Evolutionary conservation across 495 filamentous ascomycete genomes (phyloP), one percentile per base, ranked within the genome.

Genomic region (Aspergillus asperescens): DNA sequence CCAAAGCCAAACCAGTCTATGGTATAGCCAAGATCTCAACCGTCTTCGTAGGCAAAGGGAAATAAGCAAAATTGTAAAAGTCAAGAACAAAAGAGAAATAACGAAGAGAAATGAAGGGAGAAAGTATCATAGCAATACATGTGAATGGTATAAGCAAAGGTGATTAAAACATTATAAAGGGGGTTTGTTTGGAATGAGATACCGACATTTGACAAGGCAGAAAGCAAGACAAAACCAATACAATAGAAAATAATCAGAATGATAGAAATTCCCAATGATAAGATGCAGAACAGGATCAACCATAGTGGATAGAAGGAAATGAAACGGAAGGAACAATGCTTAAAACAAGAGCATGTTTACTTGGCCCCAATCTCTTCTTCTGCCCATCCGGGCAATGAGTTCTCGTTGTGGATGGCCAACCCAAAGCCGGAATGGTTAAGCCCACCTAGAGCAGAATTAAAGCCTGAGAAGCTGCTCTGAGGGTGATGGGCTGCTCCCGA

Each of bases 341-440:
- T n/a, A 55, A 54, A 54, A 48, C 6, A 39, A 27, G 39, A 48
- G 41, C 50, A 51, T 48, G 47, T 56, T 70, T 70, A 80, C 69
- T 81, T 77, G 44, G 78, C 78, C 41, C 74, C 74, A 54, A 77
- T 75, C 62, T 81, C 80, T 60, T 83, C 80, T 67, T 84, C 81
- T 34, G 79, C 79, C 81, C 85, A 88, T 19, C 84, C 83, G 18
- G 77, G 77, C 54, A 88, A 75, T 48, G 79, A 81, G 49, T 72
- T 81, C 58, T 82, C 81, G 55, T 77, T 80, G 50, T 83, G 79
- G 57, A 86, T 80, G 29, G 79, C 83, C 27, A 87, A 64, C 20
- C 83, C 83, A 57, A 78, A 82, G 10, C 76, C 76, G n/a, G 72
- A 65, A 59, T 77, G 77, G 54, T 78, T 81, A 44, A 82, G 69